Percentiles rank a stretch among this genome's conserved stretches.
phyloP scores from a whole-genome alignment of 2,329 filamentous ascomycete species.

The Sporothrix brunneoviolacea region DNA sequence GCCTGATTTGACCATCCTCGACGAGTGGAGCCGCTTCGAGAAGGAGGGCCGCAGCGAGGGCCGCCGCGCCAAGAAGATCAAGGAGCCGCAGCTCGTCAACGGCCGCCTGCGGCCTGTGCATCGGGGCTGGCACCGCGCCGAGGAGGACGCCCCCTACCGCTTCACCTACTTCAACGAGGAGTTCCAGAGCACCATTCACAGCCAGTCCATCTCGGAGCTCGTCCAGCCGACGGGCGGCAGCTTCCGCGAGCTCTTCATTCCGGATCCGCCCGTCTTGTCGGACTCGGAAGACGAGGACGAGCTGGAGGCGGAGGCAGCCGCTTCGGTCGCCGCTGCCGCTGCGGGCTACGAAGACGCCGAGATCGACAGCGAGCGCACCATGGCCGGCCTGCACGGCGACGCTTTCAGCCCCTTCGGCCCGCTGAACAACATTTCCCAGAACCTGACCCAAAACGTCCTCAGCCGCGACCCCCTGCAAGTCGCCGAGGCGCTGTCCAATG shows the following conservation, averaged over 20 bases:
- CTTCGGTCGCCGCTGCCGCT: neutral
- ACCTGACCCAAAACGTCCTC: too few species aligned
- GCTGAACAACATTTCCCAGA: neutral
- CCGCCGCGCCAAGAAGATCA: conserved; percentile 81
- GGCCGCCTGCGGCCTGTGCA: conserved; percentile 78
- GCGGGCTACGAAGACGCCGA: conserved; percentile 5
- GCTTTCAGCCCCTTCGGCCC: neutral
- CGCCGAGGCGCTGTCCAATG: conserved; percentile 7
- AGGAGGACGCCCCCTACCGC: conserved; percentile 85
- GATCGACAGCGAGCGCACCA: neutral
- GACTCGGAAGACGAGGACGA: conserved; percentile 63
- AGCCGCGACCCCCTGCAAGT: conserved; percentile 2
- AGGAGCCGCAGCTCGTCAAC: conserved; percentile 86
- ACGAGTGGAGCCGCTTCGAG: conserved; percentile 86
- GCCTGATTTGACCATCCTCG: conserved; percentile 77
- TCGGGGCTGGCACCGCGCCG: conserved; percentile 74
- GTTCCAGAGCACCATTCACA: conserved; percentile 91
- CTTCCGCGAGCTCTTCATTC: conserved; percentile 85
- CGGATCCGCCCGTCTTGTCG: conserved; percentile 69
- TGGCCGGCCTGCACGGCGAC: neutral
- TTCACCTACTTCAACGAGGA: conserved; percentile 99
- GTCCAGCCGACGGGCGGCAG: conserved; percentile 76
- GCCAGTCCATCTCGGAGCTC: conserved; percentile 88
- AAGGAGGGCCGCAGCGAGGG: conserved; percentile 82
- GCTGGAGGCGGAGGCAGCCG: conserved; percentile 2